Evolutionary conservation across 1,284 basidiomycete genomes (phyloP).

Genomic region (Ganoderma sinense): DNA sequence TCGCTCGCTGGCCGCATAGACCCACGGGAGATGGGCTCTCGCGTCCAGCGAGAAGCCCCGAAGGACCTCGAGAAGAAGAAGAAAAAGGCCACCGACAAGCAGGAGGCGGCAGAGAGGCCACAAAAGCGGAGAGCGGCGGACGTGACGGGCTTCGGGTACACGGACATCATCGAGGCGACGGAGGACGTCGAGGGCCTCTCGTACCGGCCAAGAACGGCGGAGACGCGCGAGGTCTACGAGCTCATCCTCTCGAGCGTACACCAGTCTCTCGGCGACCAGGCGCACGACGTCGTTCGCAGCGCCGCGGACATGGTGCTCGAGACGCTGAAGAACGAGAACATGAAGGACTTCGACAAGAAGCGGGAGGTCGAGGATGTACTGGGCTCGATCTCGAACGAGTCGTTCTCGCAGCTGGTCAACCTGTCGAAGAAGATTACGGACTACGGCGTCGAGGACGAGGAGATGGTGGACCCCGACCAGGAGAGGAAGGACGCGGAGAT

Average conservation of each 20-base stretch:
- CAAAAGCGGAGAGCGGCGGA: conserved; percentile 60
- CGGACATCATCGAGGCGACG: conserved; percentile 93
- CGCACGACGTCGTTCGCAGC: conserved; percentile 93
- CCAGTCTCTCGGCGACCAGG: conserved; percentile 89
- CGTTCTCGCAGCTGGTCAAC: conserved; percentile 87
- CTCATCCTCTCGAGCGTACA: conserved; percentile 90
- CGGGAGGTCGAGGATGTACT: conserved; percentile 91
- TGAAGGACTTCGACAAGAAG: conserved; percentile 99
- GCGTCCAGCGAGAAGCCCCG: conserved; percentile 83
- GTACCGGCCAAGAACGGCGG: conserved; percentile 92
- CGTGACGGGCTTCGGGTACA: conserved; percentile 75
- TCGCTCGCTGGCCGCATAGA: conserved; percentile 93
- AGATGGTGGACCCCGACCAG: conserved; percentile 75
- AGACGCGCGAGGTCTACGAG: conserved; percentile 96
- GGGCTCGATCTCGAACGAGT: conserved; percentile 74
- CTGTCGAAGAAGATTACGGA: conserved; percentile 97
- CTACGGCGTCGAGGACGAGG: conserved; percentile 89
- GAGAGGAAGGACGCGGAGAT: conserved; percentile 84
- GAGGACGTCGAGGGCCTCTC: conserved; percentile 92
- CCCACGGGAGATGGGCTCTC: conserved; percentile 93
- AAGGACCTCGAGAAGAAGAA: conserved; percentile 98
- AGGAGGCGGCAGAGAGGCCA: conserved; percentile 63
- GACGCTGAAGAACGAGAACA: conserved; percentile 86
- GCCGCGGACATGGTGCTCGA: conserved; percentile 94
- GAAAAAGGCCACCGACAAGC: conserved; percentile 73